A percentile compares a stretch with the other conserved stretches of the same genome.
phyloP scores from a whole-genome alignment of 129 eudicot genomes.

The Daucus carota region DH1_v3.0 NC_030383.2:5740001-5740500 shows the following conservation, averaged over 20 bases:
- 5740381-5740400: slow-evolving; percentile 45
- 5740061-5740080: slow-evolving; percentile 22
- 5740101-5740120: slow-evolving; percentile 68
- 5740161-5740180: slow-evolving; percentile 53
- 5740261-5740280: not conserved
- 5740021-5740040: slow-evolving; percentile 27
- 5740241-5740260: not conserved
- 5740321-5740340: not conserved
- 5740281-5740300: not conserved
- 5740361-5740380: slow-evolving; percentile 67
- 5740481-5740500: slow-evolving; percentile 34
- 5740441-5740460: slow-evolving; percentile 44
- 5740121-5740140: slow-evolving; percentile 55
- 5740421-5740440: slow-evolving; percentile 35
- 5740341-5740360: not conserved
- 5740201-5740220: not conserved
- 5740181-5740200: slow-evolving; percentile 2
- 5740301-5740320: not conserved
- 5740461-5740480: slow-evolving; percentile 37
- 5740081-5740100: slow-evolving; percentile 30
- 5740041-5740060: slow-evolving; percentile 31
- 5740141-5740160: slow-evolving; percentile 35
- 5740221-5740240: not conserved
- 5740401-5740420: slow-evolving; percentile 31
- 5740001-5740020: slow-evolving; percentile 38